These are phyloP conservation scores for Komagataella phaffii DNA, from an alignment of 805 yeast species.

Conservation along the genomic window DNA sequence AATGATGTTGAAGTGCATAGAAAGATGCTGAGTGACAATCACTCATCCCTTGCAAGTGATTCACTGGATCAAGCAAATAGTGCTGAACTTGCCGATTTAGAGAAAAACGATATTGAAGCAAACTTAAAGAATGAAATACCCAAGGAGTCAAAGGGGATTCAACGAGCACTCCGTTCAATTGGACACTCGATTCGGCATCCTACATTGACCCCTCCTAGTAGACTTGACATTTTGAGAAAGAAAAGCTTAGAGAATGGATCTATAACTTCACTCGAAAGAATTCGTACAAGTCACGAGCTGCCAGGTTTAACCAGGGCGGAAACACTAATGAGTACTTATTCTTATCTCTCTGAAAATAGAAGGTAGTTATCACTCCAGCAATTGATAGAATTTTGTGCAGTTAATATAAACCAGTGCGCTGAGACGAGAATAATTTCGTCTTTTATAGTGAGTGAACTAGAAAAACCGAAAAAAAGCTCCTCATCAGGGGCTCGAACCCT, in stretches of 20 bases:
- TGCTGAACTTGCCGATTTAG: not conserved
- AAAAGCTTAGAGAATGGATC: slow-evolving; percentile 4
- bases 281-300: slow-evolving; percentile 29
- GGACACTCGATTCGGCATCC: slow-evolving; percentile 2
- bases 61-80: not conserved
- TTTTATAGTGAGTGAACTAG: too few species aligned
- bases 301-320: slow-evolving; percentile 39
- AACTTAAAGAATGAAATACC: not conserved
- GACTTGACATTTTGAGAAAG: slow-evolving; percentile 3
- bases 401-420: not conserved
- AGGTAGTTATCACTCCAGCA: not conserved
- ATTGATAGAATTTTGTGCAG: not conserved
- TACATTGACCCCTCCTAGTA: not conserved
- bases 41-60: not conserved
- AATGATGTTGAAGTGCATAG: slow-evolving; percentile 13
- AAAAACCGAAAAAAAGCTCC: slow-evolving; percentile 19
- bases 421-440: not conserved
- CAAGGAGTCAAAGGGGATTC: not conserved
- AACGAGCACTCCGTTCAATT: slow-evolving; percentile 5
- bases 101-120: not conserved
- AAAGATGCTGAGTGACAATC: slow-evolving; percentile 2
- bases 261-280: slow-evolving; percentile 23
- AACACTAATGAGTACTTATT: slow-evolving; percentile 5
- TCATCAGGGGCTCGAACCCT: slow-evolving; percentile 51
- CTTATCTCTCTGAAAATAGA: not conserved